Percentiles rank a stretch among this genome's conserved stretches.
These are phyloP conservation scores for Exidia glandulosa DNA, from an alignment of 768 basidiomycete species.

Conservation along the genomic window DNA sequence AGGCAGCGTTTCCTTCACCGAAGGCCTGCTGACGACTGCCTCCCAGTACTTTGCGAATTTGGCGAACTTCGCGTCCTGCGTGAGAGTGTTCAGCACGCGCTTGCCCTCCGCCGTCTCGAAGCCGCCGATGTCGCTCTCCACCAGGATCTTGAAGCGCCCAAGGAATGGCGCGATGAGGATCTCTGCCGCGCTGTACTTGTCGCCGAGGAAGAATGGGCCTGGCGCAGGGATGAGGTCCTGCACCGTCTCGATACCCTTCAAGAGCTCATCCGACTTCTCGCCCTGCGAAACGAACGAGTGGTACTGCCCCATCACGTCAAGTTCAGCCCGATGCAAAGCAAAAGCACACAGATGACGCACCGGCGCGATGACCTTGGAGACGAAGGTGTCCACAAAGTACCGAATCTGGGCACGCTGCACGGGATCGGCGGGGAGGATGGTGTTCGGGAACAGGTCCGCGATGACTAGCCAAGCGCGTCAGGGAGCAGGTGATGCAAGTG, in stretches of 20 bases:
- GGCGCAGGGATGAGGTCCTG: slow-evolving; percentile 39
- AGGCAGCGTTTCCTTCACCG: slow-evolving; percentile 40
- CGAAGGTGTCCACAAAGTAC: slow-evolving; percentile 49
- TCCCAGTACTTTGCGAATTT: slow-evolving; percentile 37
- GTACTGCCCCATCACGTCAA: slow-evolving; percentile 10
- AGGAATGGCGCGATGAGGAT: slow-evolving; percentile 50
- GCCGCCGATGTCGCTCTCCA: slow-evolving; percentile 41
- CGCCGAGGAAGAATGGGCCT: slow-evolving; percentile 31
- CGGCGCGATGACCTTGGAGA: slow-evolving; percentile 32
- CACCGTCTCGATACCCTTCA: slow-evolving; percentile 33
- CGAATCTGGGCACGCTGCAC: slow-evolving; percentile 47
- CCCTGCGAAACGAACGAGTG: slow-evolving; percentile 26
- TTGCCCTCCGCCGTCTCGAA: slow-evolving; percentile 38
- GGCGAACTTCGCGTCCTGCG: slow-evolving; percentile 34
- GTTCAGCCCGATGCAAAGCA: neutral
- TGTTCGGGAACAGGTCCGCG: slow-evolving; percentile 43
- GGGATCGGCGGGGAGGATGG: slow-evolving; percentile 45
- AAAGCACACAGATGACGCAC: neutral
- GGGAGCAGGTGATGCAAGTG: neutral
- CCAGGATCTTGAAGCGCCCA: slow-evolving; percentile 34
- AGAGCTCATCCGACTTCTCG: slow-evolving; percentile 29
- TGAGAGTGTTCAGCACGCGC: slow-evolving; percentile 31
- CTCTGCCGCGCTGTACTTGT: slow-evolving; percentile 52
- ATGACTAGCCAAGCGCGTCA: slow-evolving; percentile 22
- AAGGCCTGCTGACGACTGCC: slow-evolving; percentile 39